Percentiles rank a stretch among this genome's conserved stretches.
phyloP scores from a whole-genome alignment of 1,284 basidiomycete genomes.

The Coniferiporia sulphurascens region DNA sequence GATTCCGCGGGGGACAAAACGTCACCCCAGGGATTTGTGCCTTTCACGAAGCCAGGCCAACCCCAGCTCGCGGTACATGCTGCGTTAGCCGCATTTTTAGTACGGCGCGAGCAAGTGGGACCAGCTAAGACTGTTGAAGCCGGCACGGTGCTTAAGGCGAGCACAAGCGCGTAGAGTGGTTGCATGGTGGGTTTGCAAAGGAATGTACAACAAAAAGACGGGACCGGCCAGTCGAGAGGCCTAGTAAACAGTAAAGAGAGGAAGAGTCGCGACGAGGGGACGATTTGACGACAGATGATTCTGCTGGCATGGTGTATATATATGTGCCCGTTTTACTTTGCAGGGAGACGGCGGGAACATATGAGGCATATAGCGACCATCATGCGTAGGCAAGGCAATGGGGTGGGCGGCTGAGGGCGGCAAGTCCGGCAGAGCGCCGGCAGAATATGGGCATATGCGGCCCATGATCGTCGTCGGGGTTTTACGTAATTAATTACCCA shows the following conservation, averaged over 20 bases:
- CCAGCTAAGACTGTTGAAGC: constrained; percentile 35
- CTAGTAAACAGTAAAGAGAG: constrained; percentile 20
- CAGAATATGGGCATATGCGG: constrained; percentile 4
- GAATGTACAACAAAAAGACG: constrained; percentile 22
- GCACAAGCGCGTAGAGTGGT: constrained; percentile 31
- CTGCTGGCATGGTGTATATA: background rate
- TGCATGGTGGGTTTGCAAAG: constrained; percentile 24
- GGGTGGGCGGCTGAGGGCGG: no score
- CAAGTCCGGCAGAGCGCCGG: constrained; percentile 11
- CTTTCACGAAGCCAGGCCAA: constrained; percentile 46
- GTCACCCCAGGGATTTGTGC: constrained; percentile 48
- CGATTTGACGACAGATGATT: background rate
- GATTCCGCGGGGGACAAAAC: constrained; percentile 16
- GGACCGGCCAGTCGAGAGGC: constrained; percentile 16
- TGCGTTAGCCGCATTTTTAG: constrained; percentile 29
- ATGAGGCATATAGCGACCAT: background rate
- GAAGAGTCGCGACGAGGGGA: constrained; percentile 9
- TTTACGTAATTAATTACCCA: no score
- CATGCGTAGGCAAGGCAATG: constrained; percentile 8
- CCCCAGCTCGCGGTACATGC: constrained; percentile 46
- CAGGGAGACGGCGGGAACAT: no score
- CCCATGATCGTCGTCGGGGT: no score
- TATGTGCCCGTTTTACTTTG: background rate
- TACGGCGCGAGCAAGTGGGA: constrained; percentile 44
- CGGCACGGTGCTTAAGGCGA: constrained; percentile 30